These are phyloP conservation scores for Pythium pyrilobum DNA, from an alignment of 352 stramenopile species.

Conservation along the genomic window DNA sequence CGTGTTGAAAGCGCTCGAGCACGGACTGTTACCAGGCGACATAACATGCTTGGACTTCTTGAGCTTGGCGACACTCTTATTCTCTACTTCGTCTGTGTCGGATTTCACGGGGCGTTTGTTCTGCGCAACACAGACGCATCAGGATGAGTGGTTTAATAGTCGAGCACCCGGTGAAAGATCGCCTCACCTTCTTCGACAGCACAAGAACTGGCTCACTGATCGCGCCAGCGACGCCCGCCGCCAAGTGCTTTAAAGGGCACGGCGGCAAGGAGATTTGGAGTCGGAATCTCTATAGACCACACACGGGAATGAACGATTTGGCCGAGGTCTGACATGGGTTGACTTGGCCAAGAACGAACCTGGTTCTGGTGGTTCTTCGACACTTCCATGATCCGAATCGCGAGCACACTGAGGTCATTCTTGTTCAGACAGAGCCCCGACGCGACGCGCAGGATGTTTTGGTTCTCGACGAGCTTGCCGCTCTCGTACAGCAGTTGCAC, in stretches of 20 bases:
- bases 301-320: too few species aligned
- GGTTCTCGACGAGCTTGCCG: slow-evolving; percentile 70
- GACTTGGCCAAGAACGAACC: slow-evolving; percentile 21
- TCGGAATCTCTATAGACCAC: slow-evolving; percentile 38
- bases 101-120: slow-evolving; percentile 63
- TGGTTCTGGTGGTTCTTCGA: slow-evolving; percentile 85
- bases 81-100: slow-evolving; percentile 29
- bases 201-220: slow-evolving; percentile 53
- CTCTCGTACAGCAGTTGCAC: slow-evolving; percentile 74
- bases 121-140: slow-evolving; percentile 14
- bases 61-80: slow-evolving; percentile 19
- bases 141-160: not conserved
- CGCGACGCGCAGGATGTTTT: slow-evolving; percentile 59
- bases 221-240: slow-evolving; percentile 10
- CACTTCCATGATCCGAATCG: slow-evolving; percentile 70
- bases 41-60: slow-evolving; percentile 42
- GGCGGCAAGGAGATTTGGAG: slow-evolving; percentile 44
- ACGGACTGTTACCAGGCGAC: slow-evolving; percentile 6
- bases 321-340: too few species aligned
- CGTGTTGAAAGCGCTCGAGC: slow-evolving; percentile 14
- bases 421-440: slow-evolving; percentile 60
- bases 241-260: slow-evolving; percentile 22
- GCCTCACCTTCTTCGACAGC: slow-evolving; percentile 56
- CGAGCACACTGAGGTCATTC: slow-evolving; percentile 40
- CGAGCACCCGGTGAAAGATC: not conserved